A percentile compares a stretch with the other conserved stretches of the same genome.
Evolutionary conservation across 192 early-diverging fungal genomes (phyloP).

Genomic region (Coemansia sp.): DNA sequence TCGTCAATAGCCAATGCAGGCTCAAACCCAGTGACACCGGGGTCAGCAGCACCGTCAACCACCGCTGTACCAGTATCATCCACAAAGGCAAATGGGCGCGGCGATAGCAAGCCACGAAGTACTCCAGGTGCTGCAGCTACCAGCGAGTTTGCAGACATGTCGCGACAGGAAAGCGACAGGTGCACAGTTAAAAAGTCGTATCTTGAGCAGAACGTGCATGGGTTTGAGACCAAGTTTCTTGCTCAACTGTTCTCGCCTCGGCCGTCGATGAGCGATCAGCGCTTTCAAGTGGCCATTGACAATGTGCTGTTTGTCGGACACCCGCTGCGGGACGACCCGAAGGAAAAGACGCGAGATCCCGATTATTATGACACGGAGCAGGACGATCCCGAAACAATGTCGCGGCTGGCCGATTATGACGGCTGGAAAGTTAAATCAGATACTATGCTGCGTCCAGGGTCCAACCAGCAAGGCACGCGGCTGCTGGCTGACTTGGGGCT

Average conservation of each 20-base stretch:
- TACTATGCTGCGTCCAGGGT: slow-evolving; percentile 15
- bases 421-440: slow-evolving; percentile 49
- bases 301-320: slow-evolving; percentile 83
- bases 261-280: slow-evolving; percentile 70
- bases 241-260: slow-evolving; percentile 88
- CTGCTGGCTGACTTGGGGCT: slow-evolving; percentile 51
- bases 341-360: slow-evolving; percentile 57
- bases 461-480: slow-evolving; percentile 30
- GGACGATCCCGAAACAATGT: slow-evolving; percentile 55
- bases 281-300: slow-evolving; percentile 86
- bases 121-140: background rate
- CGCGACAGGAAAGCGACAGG: background rate
- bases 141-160: background rate
- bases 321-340: slow-evolving; percentile 57
- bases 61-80: background rate
- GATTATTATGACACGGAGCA: slow-evolving; percentile 63
- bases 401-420: slow-evolving; percentile 37
- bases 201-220: slow-evolving; percentile 54
- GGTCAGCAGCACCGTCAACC: slow-evolving; percentile 1
- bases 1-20: slow-evolving; percentile 22
- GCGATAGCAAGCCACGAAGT: slow-evolving; percentile 11
- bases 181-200: slow-evolving; percentile 5
- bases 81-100: background rate
- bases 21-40: slow-evolving; percentile 13
- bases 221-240: slow-evolving; percentile 73